Evolutionary conservation across 2,329 filamentous ascomycete genomes (phyloP).

Genomic region (Penicillium sp.): DNA sequence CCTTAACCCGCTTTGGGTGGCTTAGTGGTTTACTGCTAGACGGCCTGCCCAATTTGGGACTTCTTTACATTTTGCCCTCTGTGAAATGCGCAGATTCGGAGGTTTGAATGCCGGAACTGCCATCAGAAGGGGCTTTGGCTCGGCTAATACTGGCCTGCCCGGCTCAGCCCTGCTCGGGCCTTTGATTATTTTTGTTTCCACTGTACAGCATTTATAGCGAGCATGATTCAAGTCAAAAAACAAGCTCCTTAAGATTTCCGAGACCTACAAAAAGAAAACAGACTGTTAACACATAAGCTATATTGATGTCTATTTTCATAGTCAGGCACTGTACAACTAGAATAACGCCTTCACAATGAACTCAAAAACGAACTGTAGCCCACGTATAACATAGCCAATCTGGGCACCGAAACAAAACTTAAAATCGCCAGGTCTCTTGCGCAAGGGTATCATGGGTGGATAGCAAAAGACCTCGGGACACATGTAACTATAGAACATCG

Average conservation of each 20-base stretch:
- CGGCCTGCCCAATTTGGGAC: background rate
- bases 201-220: conserved; percentile 18
- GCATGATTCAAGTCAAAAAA: background rate
- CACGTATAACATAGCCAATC: conserved; percentile 1
- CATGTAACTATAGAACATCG: conserved; percentile 11
- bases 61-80: background rate
- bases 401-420: conserved; percentile 6
- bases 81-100: background rate
- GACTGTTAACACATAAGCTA: background rate
- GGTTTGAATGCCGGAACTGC: background rate
- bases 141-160: background rate
- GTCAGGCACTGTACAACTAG: conserved; percentile 8
- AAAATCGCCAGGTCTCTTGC: conserved; percentile 20
- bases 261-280: background rate
- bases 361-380: background rate
- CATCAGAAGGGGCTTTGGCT: background rate
- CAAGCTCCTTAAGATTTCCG: background rate
- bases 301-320: conserved; percentile 2
- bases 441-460: conserved; percentile 33
- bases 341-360: background rate
- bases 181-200: background rate
- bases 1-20: background rate
- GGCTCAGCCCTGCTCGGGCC: background rate
- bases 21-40: background rate
- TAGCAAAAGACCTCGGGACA: conserved; percentile 19